phyloP scores from a whole-genome alignment of 345 rosid species.

The Gossypium turneri region DNA sequence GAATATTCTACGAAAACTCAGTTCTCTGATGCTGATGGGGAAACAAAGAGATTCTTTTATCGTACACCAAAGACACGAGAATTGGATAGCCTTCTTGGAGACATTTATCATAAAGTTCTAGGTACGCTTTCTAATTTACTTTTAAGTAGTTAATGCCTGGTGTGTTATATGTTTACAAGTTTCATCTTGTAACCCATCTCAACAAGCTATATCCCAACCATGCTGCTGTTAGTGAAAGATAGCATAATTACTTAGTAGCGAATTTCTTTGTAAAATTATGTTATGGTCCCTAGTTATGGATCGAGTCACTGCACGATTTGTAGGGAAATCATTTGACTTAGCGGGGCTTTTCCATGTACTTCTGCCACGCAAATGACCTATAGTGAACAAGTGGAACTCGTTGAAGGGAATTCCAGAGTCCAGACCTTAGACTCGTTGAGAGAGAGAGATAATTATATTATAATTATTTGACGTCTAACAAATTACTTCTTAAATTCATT shows the following conservation, averaged over 20 bases:
- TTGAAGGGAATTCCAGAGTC: too few species aligned
- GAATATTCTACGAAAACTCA: constrained; percentile 26
- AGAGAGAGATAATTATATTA: too few species aligned
- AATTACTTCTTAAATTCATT: constrained; percentile 18
- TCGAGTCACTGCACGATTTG: too few species aligned
- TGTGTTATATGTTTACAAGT: background rate
- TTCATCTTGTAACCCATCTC: background rate
- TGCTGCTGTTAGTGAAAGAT: constrained; percentile 1
- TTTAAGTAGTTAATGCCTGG: background rate
- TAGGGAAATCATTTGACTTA: too few species aligned
- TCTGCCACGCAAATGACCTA: too few species aligned
- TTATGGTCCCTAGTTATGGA: too few species aligned
- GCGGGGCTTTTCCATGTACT: too few species aligned
- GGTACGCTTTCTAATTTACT: constrained; percentile 34
- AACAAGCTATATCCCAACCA: background rate
- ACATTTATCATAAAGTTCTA: constrained; percentile 86
- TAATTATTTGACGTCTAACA: too few species aligned
- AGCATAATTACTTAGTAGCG: background rate
- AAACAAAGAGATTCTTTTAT: constrained; percentile 69
- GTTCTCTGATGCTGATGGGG: constrained; percentile 78
- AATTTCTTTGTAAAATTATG: background rate
- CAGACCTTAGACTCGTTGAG: too few species aligned
- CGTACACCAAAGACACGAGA: constrained; percentile 86
- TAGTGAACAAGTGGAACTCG: too few species aligned
- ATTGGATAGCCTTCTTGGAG: constrained; percentile 84